A percentile compares a stretch with the other conserved stretches of the same genome.
phyloP scores from a whole-genome alignment of 495 filamentous ascomycete genomes.

The Hypomontagnella submonticulosa region DNA sequence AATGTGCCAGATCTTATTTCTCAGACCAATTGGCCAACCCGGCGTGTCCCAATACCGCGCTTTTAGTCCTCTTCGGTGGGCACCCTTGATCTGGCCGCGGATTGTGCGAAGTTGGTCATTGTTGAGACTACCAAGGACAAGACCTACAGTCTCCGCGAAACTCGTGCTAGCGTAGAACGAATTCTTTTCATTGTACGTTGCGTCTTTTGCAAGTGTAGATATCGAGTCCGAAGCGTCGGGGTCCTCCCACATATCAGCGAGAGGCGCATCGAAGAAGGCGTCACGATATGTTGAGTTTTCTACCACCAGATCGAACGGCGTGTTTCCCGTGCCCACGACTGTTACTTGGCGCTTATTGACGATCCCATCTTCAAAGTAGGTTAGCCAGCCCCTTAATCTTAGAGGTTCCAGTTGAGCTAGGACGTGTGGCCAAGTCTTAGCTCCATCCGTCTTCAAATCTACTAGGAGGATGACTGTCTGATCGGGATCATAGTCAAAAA shows the following conservation, averaged over 20 bases:
- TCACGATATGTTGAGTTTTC: conserved; percentile 65
- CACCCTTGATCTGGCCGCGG: conserved; percentile 72
- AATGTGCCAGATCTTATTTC: conserved; percentile 79
- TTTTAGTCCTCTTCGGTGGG: conserved; percentile 74
- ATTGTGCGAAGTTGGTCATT: conserved; percentile 68
- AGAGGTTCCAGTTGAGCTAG: conserved; percentile 72
- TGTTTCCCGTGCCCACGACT: conserved; percentile 82
- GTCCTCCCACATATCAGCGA: conserved; percentile 57
- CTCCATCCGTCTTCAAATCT: conserved; percentile 72
- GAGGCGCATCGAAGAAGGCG: conserved; percentile 75
- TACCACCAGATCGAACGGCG: conserved; percentile 70
- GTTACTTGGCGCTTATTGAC: conserved; percentile 70
- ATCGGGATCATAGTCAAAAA: conserved; percentile 68
- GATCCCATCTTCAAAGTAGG: conserved; percentile 64
- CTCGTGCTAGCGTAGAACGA: conserved; percentile 66
- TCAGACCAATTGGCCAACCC: conserved; percentile 75
- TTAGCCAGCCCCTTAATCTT: conserved; percentile 69
- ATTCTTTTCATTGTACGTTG: conserved; percentile 58
- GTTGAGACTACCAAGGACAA: conserved; percentile 57
- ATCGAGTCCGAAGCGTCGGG: conserved; percentile 20
- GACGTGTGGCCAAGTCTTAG: conserved; percentile 64
- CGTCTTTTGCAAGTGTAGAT: conserved; percentile 22
- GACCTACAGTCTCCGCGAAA: conserved; percentile 58
- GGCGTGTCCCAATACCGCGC: conserved; percentile 85
- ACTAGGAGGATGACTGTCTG: conserved; percentile 77